Conservation (phyloP, 2,329 filamentous ascomycete species). For the Trichoderma sp. region DNA sequence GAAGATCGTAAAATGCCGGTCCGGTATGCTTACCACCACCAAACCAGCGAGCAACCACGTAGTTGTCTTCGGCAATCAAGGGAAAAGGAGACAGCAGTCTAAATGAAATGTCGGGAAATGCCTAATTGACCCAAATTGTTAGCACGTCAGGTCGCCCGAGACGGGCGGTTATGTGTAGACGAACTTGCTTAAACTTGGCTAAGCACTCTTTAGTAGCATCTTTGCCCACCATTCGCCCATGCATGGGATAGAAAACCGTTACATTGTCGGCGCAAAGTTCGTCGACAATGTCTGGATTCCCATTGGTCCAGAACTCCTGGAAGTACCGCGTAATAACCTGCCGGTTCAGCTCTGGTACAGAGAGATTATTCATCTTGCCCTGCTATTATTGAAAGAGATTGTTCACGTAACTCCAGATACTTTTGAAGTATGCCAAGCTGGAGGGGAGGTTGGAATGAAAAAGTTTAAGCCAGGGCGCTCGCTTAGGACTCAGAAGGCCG, state of each 20-base stretch:
- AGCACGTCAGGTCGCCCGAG: neutral
- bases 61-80: constrained; percentile 17
- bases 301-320: constrained; percentile 25
- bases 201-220: constrained; percentile 19
- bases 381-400: neutral
- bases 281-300: constrained; percentile 21
- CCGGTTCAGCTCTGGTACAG: neutral
- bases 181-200: constrained; percentile 21
- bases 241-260: constrained; percentile 24
- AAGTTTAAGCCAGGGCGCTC: neutral
- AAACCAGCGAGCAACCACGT: constrained; percentile 25
- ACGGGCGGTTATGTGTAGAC: neutral
- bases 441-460: neutral
- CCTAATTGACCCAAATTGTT: neutral
- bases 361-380: neutral
- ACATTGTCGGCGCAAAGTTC: constrained; percentile 24
- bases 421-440: neutral
- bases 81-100: neutral
- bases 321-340: constrained; percentile 8
- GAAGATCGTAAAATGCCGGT: constrained; percentile 22
- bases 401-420: neutral
- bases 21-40: constrained; percentile 25
- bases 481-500: neutral
- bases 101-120: neutral
- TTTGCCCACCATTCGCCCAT: constrained; percentile 22